Percentiles rank a stretch among this genome's conserved stretches.
These are phyloP conservation scores for Thraustochytrium striatum DNA, from an alignment of 352 stramenopile genomes.

Conservation along the genomic window DNA sequence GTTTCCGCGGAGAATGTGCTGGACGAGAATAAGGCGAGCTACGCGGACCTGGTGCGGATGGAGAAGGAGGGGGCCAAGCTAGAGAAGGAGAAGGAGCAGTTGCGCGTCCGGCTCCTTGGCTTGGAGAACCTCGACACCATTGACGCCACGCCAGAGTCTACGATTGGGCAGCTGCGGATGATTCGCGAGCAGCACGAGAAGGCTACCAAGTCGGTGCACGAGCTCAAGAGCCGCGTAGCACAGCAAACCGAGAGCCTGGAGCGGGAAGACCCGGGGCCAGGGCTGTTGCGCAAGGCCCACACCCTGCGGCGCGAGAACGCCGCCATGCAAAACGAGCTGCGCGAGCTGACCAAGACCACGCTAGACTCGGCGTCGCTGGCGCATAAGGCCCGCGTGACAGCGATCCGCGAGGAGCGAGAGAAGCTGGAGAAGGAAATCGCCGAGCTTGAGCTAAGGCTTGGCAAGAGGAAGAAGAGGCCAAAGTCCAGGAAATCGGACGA, in stretches of 20 bases:
- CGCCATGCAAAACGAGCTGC: neutral
- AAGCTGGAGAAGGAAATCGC: neutral
- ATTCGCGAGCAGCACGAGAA: neutral
- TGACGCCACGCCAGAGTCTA: neutral
- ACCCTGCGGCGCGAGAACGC: neutral
- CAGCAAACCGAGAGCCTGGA: neutral
- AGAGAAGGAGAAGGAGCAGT: neutral
- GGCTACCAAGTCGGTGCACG: neutral
- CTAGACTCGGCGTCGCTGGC: neutral
- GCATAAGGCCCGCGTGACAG: neutral
- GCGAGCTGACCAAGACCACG: neutral
- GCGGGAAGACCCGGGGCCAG: neutral
- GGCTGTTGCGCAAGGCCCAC: neutral
- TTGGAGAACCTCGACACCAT: neutral
- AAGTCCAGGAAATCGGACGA: neutral
- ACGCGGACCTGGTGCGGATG: neutral
- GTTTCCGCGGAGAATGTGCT: neutral
- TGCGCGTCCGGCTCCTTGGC: neutral
- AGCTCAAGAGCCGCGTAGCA: neutral
- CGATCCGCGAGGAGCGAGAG: neutral
- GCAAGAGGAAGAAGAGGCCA: neutral
- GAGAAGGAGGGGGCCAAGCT: neutral
- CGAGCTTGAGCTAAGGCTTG: neutral
- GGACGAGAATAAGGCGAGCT: neutral
- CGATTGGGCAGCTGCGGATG: neutral